Conservation (phyloP, 1,284 basidiomycete species). For the Ceratobasidium sp. region DNA sequence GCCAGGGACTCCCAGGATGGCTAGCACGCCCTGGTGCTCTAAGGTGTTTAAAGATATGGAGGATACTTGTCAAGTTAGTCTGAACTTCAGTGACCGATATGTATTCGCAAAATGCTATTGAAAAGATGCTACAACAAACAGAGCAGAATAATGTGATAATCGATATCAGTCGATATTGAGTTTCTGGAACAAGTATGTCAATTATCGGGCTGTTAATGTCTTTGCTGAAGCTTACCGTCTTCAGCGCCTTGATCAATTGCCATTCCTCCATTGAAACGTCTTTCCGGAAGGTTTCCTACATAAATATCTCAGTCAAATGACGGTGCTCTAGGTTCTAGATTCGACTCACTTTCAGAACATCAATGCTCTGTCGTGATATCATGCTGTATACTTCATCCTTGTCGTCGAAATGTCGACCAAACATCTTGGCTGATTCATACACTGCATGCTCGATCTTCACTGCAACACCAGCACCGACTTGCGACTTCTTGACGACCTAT, state of each 20-base stretch:
- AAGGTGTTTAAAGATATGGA: too few species aligned
- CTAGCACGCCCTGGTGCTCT: too few species aligned
- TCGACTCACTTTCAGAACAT: conserved; percentile 79
- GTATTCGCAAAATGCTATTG: neutral
- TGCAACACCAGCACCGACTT: conserved; percentile 94
- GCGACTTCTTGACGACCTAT: conserved; percentile 89
- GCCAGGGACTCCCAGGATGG: too few species aligned
- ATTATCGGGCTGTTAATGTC: neutral
- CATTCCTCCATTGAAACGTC: conserved; percentile 93
- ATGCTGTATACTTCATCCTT: conserved; percentile 93
- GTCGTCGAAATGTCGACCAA: conserved; percentile 92
- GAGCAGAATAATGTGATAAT: neutral
- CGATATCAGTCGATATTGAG: conserved; percentile 23
- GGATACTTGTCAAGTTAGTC: too few species aligned
- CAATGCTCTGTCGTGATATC: conserved; percentile 90
- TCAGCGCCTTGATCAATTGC: conserved; percentile 90
- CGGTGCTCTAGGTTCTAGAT: conserved; percentile 38
- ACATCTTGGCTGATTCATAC: conserved; percentile 94
- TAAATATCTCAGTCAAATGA: conserved; percentile 18
- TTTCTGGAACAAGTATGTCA: conserved; percentile 1
- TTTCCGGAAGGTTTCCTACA: conserved; percentile 81
- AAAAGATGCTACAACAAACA: neutral
- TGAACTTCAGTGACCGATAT: neutral
- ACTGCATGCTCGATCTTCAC: conserved; percentile 98
- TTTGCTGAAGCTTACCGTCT: conserved; percentile 65